Conservation (phyloP, 2,329 filamentous ascomycete genomes). For the Aspergillus thermomutatus region DNA sequence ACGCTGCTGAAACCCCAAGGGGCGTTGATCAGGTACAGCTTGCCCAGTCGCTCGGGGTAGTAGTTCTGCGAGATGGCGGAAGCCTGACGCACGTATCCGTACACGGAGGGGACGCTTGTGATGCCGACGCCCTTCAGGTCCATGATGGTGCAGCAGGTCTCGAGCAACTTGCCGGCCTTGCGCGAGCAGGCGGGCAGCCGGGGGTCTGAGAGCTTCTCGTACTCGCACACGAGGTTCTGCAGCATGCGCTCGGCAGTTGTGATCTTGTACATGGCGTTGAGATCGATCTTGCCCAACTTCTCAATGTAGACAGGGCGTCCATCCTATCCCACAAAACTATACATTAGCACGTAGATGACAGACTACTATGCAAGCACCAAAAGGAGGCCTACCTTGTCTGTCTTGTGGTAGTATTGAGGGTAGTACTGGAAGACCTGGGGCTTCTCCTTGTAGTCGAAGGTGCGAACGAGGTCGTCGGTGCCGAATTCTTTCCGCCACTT, state of each 20-base stretch:
- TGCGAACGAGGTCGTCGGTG: slow-evolving; percentile 75
- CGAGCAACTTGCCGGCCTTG: slow-evolving; percentile 82
- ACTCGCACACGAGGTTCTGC: slow-evolving; percentile 93
- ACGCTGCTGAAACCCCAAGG: slow-evolving; percentile 90
- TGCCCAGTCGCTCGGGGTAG: slow-evolving; percentile 95
- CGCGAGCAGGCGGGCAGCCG: slow-evolving; percentile 93
- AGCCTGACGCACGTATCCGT: slow-evolving; percentile 80
- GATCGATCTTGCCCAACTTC: slow-evolving; percentile 88
- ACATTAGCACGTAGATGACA: slow-evolving; percentile 4
- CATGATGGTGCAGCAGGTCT: slow-evolving; percentile 98
- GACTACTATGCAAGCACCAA: neutral
- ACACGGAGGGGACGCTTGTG: slow-evolving; percentile 75
- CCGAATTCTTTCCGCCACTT: slow-evolving; percentile 86
- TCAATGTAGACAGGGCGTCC: slow-evolving; percentile 97
- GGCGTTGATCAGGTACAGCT: slow-evolving; percentile 96
- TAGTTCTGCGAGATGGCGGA: slow-evolving; percentile 95
- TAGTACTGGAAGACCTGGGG: slow-evolving; percentile 83
- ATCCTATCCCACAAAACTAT: slow-evolving; percentile 56
- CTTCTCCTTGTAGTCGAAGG: slow-evolving; percentile 86
- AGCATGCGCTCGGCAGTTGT: slow-evolving; percentile 92
- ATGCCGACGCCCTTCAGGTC: slow-evolving; percentile 93
- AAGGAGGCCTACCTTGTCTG: slow-evolving; percentile 46
- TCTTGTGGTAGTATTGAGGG: slow-evolving; percentile 97
- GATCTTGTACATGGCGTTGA: slow-evolving; percentile 87
- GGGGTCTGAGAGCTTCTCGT: slow-evolving; percentile 92